Evolutionary conservation across 177 flowering plant species (phyloP).

Genomic region (Vitis hybrid): DNA sequence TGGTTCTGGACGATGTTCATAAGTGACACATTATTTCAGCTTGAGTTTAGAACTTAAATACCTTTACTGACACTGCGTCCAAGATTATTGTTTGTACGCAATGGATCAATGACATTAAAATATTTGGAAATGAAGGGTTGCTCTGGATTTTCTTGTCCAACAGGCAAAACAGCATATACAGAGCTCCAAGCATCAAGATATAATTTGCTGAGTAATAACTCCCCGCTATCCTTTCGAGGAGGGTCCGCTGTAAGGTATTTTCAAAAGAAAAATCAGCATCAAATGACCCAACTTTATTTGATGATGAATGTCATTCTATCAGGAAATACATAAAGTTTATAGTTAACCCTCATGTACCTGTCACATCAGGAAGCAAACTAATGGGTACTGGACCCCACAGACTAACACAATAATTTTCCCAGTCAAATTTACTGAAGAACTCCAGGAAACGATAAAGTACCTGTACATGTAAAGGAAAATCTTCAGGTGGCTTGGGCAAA

Average conservation of each 20-base stretch:
- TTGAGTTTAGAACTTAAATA: constrained; percentile 19
- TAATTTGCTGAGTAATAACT: constrained; percentile 62
- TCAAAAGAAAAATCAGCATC: constrained; percentile 7
- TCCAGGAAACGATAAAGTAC: constrained; percentile 96
- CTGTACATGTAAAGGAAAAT: constrained; percentile 39
- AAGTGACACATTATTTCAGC: too few relatives aligned
- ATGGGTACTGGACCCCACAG: constrained; percentile 96
- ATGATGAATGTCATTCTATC: not conserved
- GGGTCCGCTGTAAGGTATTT: constrained; percentile 65
- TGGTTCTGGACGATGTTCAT: too few relatives aligned
- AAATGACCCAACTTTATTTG: constrained; percentile 1
- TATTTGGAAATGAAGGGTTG: constrained; percentile 78
- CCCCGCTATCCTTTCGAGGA: constrained; percentile 83
- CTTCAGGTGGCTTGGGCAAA: constrained; percentile 10
- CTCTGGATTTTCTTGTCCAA: constrained; percentile 80
- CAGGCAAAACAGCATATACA: constrained; percentile 78
- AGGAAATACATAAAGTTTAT: not conserved
- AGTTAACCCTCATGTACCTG: constrained; percentile 40
- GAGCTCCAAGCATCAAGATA: constrained; percentile 77
- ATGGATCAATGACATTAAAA: constrained; percentile 96
- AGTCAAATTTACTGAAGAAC: constrained; percentile 98
- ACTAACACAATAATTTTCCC: constrained; percentile 96
- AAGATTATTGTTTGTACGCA: constrained; percentile 92
- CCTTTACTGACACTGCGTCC: constrained; percentile 99
- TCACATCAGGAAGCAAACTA: constrained; percentile 76